Conservation (phyloP, 805 yeast genomes). For the Wickerhamiella siamensis region DNA sequence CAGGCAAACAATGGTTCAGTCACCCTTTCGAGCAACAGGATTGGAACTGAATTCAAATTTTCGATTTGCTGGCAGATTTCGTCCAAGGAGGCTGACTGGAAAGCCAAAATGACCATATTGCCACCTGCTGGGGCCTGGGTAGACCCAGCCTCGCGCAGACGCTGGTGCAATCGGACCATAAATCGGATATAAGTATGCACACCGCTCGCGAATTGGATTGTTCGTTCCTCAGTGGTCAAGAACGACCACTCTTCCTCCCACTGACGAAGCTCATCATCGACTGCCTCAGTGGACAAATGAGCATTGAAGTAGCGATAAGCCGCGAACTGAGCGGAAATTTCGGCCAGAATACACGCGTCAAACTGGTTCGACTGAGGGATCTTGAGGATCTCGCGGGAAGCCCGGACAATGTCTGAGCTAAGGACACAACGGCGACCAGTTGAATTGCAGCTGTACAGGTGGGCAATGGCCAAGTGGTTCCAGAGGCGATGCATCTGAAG, state of each 20-base stretch:
- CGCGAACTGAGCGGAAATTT: slow-evolving; percentile 44
- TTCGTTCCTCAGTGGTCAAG: slow-evolving; percentile 47
- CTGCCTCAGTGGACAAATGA: slow-evolving; percentile 24
- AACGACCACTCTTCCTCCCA: slow-evolving; percentile 65
- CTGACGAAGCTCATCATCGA: slow-evolving; percentile 34
- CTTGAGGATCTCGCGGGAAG: slow-evolving; percentile 43
- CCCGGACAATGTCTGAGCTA: slow-evolving; percentile 44
- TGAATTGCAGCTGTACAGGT: slow-evolving; percentile 48
- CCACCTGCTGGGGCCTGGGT: slow-evolving; percentile 11
- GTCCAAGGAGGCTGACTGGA: slow-evolving; percentile 6
- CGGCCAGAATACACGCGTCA: slow-evolving; percentile 74
- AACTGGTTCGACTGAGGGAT: slow-evolving; percentile 53
- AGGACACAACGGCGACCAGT: slow-evolving; percentile 52
- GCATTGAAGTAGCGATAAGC: slow-evolving; percentile 44
- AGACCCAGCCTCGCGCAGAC: background rate
- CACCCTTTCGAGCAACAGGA: slow-evolving; percentile 29
- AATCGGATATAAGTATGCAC: slow-evolving; percentile 50
- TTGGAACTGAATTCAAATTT: slow-evolving; percentile 32
- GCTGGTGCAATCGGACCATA: slow-evolving; percentile 24
- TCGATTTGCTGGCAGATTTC: slow-evolving; percentile 27
- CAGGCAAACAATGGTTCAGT: slow-evolving; percentile 49
- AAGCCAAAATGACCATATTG: background rate
- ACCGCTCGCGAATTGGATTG: slow-evolving; percentile 59
- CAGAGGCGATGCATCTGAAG: slow-evolving; percentile 35
- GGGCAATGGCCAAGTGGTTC: slow-evolving; percentile 58